Conservation (phyloP, 2,329 filamentous ascomycete genomes). For the Eutypa lata region DNA sequence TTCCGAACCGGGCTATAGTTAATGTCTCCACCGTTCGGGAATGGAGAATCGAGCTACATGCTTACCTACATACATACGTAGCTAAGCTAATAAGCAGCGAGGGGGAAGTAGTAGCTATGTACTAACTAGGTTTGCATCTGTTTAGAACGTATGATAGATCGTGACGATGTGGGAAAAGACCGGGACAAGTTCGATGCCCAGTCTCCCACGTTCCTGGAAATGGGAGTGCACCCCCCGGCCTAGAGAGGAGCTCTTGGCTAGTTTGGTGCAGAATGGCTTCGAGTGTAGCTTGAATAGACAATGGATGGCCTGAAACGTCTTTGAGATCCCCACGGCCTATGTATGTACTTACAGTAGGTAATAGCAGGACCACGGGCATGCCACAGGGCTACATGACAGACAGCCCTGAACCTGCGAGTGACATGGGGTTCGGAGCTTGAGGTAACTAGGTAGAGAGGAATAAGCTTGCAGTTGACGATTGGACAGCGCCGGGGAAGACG, state of each 20-base stretch:
- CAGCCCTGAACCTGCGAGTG: conserved; percentile 3
- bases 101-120: neutral
- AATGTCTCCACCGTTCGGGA: neutral
- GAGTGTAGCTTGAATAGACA: neutral
- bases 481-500: conserved; percentile 17
- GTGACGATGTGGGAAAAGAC: too few species aligned
- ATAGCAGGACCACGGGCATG: neutral
- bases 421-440: conserved; percentile 22
- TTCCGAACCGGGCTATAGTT: neutral
- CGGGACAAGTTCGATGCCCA: neutral
- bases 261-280: neutral
- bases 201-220: neutral
- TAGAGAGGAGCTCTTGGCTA: neutral
- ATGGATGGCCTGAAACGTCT: neutral
- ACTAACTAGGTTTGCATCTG: neutral
- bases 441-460: conserved; percentile 15
- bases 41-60: neutral
- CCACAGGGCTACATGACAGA: neutral
- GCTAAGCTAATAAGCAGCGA: neutral
- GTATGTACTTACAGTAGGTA: neutral
- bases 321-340: neutral
- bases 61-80: neutral
- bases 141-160: too few species aligned
- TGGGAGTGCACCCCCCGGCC: neutral
- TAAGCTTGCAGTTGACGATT: conserved; percentile 15